phyloP scores from a whole-genome alignment of 106 monocot genomes.

The Apostasia ramifera region DNA sequence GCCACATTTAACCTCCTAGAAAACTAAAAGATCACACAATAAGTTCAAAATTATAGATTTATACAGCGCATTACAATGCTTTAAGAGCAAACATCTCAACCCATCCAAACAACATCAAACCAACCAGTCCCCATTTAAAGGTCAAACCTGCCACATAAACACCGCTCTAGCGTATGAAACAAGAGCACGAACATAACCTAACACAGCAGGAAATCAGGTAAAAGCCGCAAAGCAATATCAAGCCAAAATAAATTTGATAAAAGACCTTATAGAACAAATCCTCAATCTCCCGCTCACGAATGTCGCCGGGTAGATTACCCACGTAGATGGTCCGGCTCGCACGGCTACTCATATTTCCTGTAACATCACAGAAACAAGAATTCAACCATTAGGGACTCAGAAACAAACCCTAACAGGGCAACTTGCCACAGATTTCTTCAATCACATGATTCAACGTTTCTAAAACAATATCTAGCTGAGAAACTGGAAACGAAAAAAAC shows the following conservation, averaged over 20 bases:
- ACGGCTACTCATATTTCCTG: slow-evolving; percentile 34
- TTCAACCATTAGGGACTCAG: neutral
- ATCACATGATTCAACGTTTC: neutral
- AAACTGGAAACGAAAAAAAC: neutral
- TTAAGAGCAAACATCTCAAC: no score
- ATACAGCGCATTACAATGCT: no score
- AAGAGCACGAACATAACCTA: neutral
- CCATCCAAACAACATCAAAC: no score
- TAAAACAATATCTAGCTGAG: neutral
- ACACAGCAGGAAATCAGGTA: neutral
- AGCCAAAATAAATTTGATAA: neutral
- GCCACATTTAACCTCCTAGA: no score
- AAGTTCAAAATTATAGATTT: no score
- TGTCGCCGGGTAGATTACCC: slow-evolving; percentile 40
- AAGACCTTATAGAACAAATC: slow-evolving; percentile 44
- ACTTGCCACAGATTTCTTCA: neutral
- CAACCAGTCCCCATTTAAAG: no score
- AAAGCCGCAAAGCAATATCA: slow-evolving; percentile 1
- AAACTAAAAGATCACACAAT: no score
- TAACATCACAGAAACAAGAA: neutral
- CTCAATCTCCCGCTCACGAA: slow-evolving; percentile 36
- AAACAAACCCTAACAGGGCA: neutral
- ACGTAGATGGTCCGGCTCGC: slow-evolving; percentile 33
- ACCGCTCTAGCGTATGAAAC: neutral
- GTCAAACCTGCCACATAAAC: no score